Evolutionary conservation across 495 filamentous ascomycete species (phyloP).

Genomic region (Penicillium roqueforti): DNA sequence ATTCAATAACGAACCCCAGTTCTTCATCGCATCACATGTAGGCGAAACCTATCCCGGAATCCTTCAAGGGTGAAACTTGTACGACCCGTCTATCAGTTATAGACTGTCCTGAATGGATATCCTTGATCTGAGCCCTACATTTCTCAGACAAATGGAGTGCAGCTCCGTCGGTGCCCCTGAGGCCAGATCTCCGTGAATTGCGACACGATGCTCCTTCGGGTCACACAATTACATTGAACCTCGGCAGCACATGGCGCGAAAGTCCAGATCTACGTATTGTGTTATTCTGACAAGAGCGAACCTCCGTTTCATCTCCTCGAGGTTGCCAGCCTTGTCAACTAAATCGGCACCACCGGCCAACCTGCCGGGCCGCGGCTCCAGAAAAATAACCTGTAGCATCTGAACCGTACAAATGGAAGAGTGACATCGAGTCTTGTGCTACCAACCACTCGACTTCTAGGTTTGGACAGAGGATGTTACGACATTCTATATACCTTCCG

Average conservation of each 20-base stretch:
- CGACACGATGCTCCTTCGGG: background rate
- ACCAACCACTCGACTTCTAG: background rate
- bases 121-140: background rate
- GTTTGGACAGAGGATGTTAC: background rate
- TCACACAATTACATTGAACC: conserved; percentile 5
- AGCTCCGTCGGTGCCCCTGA: background rate
- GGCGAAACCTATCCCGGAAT: background rate
- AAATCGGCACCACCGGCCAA: background rate
- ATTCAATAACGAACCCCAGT: background rate
- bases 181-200: background rate
- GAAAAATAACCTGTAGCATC: background rate
- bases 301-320: background rate
- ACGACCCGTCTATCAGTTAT: background rate
- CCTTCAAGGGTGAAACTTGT: background rate
- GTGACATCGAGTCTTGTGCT: conserved; percentile 3
- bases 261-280: background rate
- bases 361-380: background rate
- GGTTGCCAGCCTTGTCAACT: background rate
- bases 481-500: conserved; percentile 3
- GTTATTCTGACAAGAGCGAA: background rate
- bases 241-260: background rate
- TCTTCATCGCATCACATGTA: conserved; percentile 2
- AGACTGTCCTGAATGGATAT: background rate
- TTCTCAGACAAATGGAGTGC: background rate
- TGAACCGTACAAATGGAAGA: background rate